Base-by-base conservation (phyloP, 805 yeast genomes). In the Nakazawaea peltata region DNA sequence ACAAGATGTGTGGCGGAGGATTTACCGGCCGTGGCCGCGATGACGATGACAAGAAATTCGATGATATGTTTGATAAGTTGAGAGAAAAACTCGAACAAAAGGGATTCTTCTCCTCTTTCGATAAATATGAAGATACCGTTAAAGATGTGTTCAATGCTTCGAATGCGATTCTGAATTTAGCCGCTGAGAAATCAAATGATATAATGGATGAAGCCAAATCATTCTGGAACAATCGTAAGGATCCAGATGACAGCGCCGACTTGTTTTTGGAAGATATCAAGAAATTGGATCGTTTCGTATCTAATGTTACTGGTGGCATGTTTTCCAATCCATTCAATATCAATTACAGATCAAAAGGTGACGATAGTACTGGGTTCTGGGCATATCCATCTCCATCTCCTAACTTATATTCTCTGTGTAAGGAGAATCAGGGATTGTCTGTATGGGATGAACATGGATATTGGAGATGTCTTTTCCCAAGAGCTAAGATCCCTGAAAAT, bases 381-480 rank as follows among this genome's bases (percentile, higher is more conserved):
- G 69, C 77, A 7, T 69, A 62, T 43, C 75, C 75, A 16, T 63
- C 67, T 5, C 94, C 94, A 2, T 61, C 77, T 0, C 61, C 69
- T 2, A 54, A 66, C 33, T 69, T 73, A 41, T 84, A 77, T 53
- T 64, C 70, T 34, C 65, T 71, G 30, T 90, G 97, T 56, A 46
- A 69, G 42, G 71, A 70, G 15, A 58, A 68, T 24, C 60, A 74
- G 7, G 97, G 98, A 3, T 58, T 69, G 5, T 72, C 85, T 0
- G 77, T 76, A 10, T 90, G 97, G 96, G 94, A 86, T 51, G 43
- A 54, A 21, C 65, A 69, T 16, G 97, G 97, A 0, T 71, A 77
- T 54, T 90, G 97, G 97, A 72, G 88, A 50, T 90, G 97, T 58
- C 60, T 90, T 30, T 81, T 88, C 55, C 95, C 95, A 10, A 66